A percentile compares a stretch with the other conserved stretches of the same genome.
These are phyloP conservation scores for Brassica carinata DNA, from an alignment of 345 rosid genomes.

Conservation along the genomic window DNA sequence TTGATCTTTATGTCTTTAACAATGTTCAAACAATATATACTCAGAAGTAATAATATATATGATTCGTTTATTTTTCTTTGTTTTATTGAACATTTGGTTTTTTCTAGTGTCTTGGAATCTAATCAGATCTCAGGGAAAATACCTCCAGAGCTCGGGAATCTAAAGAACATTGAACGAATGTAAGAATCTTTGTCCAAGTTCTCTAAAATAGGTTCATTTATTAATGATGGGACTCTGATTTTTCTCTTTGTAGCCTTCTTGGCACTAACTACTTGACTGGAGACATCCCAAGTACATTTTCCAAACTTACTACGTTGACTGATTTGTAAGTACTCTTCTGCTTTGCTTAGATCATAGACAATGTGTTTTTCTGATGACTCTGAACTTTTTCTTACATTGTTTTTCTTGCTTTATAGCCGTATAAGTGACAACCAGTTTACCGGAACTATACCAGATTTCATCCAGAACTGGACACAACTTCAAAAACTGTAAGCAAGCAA, in stretches of 20 bases:
- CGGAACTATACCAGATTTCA: slow-evolving; percentile 55
- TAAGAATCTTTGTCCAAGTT: slow-evolving; percentile 16
- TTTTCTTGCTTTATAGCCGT: slow-evolving; percentile 39
- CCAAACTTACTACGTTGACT: slow-evolving; percentile 41
- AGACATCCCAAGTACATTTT: slow-evolving; percentile 52
- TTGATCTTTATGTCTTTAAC: not conserved
- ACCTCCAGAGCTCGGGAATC: slow-evolving; percentile 43
- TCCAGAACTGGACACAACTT: slow-evolving; percentile 58
- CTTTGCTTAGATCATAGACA: not conserved
- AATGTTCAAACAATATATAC: not conserved
- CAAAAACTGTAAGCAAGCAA: slow-evolving; percentile 47
- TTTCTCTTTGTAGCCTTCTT: slow-evolving; percentile 39
- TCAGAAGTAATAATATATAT: not conserved
- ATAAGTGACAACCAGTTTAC: slow-evolving; percentile 54
- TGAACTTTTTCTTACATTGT: not conserved
- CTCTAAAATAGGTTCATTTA: not conserved
- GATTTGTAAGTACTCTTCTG: slow-evolving; percentile 50
- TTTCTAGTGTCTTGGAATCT: slow-evolving; percentile 37
- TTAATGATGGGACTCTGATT: slow-evolving; percentile 13
- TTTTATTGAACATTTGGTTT: slow-evolving; percentile 29
- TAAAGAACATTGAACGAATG: slow-evolving; percentile 27
- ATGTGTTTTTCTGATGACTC: not conserved
- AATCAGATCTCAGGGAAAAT: slow-evolving; percentile 45
- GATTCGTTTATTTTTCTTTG: slow-evolving; percentile 3
- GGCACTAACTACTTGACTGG: slow-evolving; percentile 57